Evolutionary conservation across 345 rosid species (phyloP).

Genomic region (Aquilaria yunnanensis): DNA sequence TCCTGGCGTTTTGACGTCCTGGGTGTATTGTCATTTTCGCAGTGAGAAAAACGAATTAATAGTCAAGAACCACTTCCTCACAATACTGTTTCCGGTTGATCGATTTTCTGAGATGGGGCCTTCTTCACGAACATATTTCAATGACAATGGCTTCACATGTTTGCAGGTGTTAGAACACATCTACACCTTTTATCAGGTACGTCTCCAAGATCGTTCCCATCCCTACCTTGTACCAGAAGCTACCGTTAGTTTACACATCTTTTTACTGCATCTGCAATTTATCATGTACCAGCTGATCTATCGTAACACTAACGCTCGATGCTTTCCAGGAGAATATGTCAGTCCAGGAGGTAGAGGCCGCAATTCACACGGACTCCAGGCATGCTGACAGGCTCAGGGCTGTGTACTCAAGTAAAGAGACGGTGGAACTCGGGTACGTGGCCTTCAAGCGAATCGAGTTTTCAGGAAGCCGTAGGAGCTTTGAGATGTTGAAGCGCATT

Average conservation of each 20-base stretch:
- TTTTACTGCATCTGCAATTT: too few species aligned
- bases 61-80: slow-evolving; percentile 67
- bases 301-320: too few species aligned
- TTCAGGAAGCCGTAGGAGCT: slow-evolving; percentile 69
- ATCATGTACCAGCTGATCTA: too few species aligned
- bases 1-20: background rate
- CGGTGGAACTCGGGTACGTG: slow-evolving; percentile 33
- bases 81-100: slow-evolving; percentile 73
- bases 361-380: slow-evolving; percentile 84
- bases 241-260: too few species aligned
- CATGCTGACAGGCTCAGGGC: slow-evolving; percentile 79
- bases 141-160: slow-evolving; percentile 70
- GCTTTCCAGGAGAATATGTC: slow-evolving; percentile 64
- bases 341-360: slow-evolving; percentile 54
- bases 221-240: background rate
- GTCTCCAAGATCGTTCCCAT: background rate
- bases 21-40: slow-evolving; percentile 21
- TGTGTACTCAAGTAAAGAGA: slow-evolving; percentile 52
- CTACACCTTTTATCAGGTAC: slow-evolving; percentile 84
- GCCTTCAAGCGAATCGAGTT: slow-evolving; percentile 63
- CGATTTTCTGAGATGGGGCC: slow-evolving; percentile 94
- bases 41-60: slow-evolving; percentile 77
- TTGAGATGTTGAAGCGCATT: slow-evolving; percentile 80
- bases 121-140: slow-evolving; percentile 82
- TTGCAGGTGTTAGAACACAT: slow-evolving; percentile 65